Conservation (phyloP, 106 monocot genomes). For the Dioscorea dumetorum region DNA sequence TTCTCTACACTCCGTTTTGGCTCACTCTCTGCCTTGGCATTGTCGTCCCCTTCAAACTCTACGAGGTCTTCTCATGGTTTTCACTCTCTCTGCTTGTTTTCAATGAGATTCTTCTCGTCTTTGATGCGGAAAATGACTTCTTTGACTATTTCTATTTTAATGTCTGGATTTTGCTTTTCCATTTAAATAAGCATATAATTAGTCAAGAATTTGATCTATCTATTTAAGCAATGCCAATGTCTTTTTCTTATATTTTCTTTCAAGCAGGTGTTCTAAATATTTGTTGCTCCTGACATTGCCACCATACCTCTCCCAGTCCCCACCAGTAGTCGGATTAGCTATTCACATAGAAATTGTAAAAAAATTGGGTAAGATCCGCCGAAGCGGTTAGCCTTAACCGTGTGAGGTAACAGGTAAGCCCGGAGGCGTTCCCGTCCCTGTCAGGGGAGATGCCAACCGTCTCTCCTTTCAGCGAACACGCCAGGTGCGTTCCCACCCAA, state of each 20-base stretch:
- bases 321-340: too few species aligned
- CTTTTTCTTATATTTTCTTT: too few species aligned
- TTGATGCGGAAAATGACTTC: background rate
- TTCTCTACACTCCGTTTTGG: slow-evolving; percentile 88
- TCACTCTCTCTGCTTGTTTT: background rate
- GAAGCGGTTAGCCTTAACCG: slow-evolving; percentile 20
- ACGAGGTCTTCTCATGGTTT: slow-evolving; percentile 47
- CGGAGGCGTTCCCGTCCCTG: slow-evolving; percentile 26
- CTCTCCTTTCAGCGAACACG: slow-evolving; percentile 40
- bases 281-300: background rate
- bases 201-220: background rate
- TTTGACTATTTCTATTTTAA: too few species aligned
- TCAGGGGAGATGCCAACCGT: slow-evolving; percentile 32
- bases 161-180: too few species aligned
- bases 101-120: background rate
- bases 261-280: background rate
- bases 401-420: slow-evolving; percentile 17
- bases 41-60: slow-evolving; percentile 92
- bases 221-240: background rate
- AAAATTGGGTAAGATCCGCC: slow-evolving; percentile 25
- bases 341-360: too few species aligned
- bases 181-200: background rate
- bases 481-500: background rate
- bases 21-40: slow-evolving; percentile 89
- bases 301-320: background rate